These are phyloP conservation scores for Phytophthora tentaculata DNA, from an alignment of 352 stramenopile genomes.

Conservation along the genomic window DNA sequence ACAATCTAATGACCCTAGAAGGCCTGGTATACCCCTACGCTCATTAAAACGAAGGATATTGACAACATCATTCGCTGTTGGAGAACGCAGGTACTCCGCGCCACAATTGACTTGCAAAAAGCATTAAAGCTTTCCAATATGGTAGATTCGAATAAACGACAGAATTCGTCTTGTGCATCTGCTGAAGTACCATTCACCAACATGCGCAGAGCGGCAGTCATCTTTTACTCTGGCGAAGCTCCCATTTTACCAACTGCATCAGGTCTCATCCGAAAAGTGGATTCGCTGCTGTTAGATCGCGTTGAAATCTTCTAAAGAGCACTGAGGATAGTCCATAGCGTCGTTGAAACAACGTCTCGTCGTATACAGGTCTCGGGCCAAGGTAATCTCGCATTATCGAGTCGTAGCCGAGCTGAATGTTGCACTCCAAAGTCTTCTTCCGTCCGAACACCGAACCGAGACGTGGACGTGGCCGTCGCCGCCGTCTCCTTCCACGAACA, in stretches of 20 bases:
- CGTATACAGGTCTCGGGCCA: not conserved
- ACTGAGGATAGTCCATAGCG: not conserved
- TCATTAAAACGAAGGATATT: not conserved
- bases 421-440: too few species aligned
- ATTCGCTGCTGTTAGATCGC: not conserved
- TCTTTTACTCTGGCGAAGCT: not conserved
- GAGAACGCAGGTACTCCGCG: not conserved
- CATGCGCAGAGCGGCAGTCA: not conserved
- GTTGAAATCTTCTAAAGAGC: not conserved
- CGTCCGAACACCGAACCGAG: too few species aligned
- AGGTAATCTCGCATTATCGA: too few species aligned
- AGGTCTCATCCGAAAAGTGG: not conserved
- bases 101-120: conserved; percentile 2
- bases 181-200: not conserved
- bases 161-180: conserved; percentile 4
- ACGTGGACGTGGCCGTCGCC: too few species aligned
- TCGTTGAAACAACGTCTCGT: not conserved
- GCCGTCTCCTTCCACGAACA: too few species aligned
- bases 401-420: too few species aligned
- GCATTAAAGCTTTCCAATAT: not conserved
- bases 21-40: not conserved
- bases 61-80: not conserved
- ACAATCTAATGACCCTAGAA: not conserved
- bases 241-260: not conserved
- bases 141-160: not conserved